Conservation (phyloP, 192 early-diverging fungal genomes). For the Entrophospora sp. region DNA sequence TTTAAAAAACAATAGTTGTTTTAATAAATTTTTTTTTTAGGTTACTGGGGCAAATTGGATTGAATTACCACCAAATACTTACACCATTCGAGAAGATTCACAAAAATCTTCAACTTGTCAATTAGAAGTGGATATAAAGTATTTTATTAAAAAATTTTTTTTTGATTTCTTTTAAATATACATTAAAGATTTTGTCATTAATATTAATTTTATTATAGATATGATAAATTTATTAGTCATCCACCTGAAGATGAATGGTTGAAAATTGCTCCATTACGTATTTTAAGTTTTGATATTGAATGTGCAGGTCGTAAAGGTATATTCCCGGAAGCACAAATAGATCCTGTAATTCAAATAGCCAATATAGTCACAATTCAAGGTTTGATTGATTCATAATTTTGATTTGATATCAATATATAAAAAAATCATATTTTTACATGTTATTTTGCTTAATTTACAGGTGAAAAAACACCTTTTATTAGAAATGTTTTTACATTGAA, state of each 20-base stretch:
- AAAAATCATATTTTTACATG: neutral
- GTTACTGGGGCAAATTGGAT: constrained; percentile 88
- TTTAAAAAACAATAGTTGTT: neutral
- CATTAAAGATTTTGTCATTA: neutral
- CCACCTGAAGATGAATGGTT: constrained; percentile 86
- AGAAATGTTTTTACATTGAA: constrained; percentile 92
- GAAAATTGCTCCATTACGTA: constrained; percentile 85
- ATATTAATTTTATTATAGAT: constrained; percentile 29
- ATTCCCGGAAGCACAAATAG: constrained; percentile 85
- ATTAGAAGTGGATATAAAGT: constrained; percentile 73
- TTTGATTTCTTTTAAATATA: neutral
- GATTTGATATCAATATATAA: neutral
- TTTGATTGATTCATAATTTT: neutral
- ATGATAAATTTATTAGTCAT: constrained; percentile 72
- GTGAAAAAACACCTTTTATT: constrained; percentile 81
- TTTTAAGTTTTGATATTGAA: constrained; percentile 98
- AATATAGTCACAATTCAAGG: constrained; percentile 87
- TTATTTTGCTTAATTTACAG: constrained; percentile 23
- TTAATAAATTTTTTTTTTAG: constrained; percentile 19
- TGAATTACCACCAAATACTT: constrained; percentile 72
- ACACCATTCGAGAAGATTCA: constrained; percentile 33
- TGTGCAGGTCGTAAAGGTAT: constrained; percentile 92
- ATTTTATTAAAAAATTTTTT: constrained; percentile 1
- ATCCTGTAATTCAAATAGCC: constrained; percentile 97
- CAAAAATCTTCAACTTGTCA: constrained; percentile 54